Percentiles rank a stretch among this genome's conserved stretches.
These are phyloP conservation scores for Phlyctochytrium bullatum DNA, from an alignment of 192 early-diverging fungal species.

Conservation along the genomic window DNA sequence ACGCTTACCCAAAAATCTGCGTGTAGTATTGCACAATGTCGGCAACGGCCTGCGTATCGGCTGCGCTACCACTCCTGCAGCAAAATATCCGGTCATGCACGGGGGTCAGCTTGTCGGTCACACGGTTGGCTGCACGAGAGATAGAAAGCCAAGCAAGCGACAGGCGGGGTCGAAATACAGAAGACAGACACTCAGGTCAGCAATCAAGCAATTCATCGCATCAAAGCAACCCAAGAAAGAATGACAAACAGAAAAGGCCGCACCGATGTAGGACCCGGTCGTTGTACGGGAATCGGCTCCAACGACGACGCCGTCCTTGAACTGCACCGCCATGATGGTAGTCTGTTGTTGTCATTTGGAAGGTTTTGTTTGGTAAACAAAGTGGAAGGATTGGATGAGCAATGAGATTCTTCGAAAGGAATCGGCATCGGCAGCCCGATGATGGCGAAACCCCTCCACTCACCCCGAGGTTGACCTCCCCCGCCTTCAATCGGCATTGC, in stretches of 20 bases:
- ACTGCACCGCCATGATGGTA: constrained; percentile 94
- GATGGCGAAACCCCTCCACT: constrained; percentile 23
- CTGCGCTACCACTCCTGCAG: constrained; percentile 95
- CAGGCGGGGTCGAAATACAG: neutral
- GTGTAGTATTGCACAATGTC: constrained; percentile 97
- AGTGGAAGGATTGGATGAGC: neutral
- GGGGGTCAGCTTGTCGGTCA: constrained; percentile 96
- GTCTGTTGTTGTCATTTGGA: constrained; percentile 61
- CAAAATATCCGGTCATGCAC: constrained; percentile 96
- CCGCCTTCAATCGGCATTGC: constrained; percentile 82
- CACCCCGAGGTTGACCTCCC: constrained; percentile 94
- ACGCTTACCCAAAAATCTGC: constrained; percentile 80
- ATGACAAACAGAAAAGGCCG: no score
- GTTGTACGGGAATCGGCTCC: constrained; percentile 98
- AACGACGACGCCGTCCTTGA: constrained; percentile 88
- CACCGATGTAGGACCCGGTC: constrained; percentile 88
- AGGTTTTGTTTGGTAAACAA: neutral
- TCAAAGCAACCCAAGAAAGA: neutral
- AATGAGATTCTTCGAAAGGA: neutral
- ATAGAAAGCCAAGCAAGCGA: neutral
- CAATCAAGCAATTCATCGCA: constrained; percentile 1
- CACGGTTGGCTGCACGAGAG: constrained; percentile 68
- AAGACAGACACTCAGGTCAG: neutral
- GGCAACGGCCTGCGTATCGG: constrained; percentile 98
- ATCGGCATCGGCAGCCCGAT: neutral